Evolutionary conservation across 2,329 filamentous ascomycete genomes (phyloP), one percentile per base, ranked within the genome.

Genomic region (Calonectria henricotiae): DNA sequence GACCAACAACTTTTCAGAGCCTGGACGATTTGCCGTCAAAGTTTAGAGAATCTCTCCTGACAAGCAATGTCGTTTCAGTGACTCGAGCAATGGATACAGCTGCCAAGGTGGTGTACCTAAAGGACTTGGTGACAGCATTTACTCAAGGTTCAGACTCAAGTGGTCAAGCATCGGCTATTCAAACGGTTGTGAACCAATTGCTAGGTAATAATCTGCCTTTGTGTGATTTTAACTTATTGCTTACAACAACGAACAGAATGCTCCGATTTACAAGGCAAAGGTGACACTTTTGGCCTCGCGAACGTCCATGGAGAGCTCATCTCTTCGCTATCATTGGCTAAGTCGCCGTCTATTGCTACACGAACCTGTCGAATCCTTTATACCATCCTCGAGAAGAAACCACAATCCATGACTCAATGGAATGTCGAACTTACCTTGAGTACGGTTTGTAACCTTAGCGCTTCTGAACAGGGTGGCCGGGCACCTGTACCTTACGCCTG

Each of bases 341-440:
- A 75, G 20, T 76, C 75, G 5, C 74, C 79, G 6, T 70, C 78
- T 1, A 80, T 84, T 64, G 82, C 84, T 65, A 71, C 78, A 25
- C 80, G 84, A 12, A 76, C 84, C 8, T 84, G 85, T 51, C 82
- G 84, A 41, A 82, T 83, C 11, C 78, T 87, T 13, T 79, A 81
- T 30, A 79, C 82, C 2, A 81, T 90, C 9, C 82, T 90, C 27
- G 87, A 89, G 71, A 85, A 84, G 73, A 85, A 85, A 49, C 82
- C 86, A 0, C 83, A 82, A 20, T 82, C 83, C 46, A 88, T 90
- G 84, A 85, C 83, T 6, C 89, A 91, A 74, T 89, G 88, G 85
- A 90, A 89, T 71, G 83, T 90, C 25, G 89, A 90, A 70, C 74
- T 82, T 32, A 88, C 87, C 4, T 79, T 90, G 44, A 84, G 83